Percentiles rank a stretch among this genome's conserved stretches.
These are phyloP conservation scores for Coniochaeta prunicola DNA, from an alignment of 2,329 filamentous ascomycete genomes.

Conservation along the genomic window DNA sequence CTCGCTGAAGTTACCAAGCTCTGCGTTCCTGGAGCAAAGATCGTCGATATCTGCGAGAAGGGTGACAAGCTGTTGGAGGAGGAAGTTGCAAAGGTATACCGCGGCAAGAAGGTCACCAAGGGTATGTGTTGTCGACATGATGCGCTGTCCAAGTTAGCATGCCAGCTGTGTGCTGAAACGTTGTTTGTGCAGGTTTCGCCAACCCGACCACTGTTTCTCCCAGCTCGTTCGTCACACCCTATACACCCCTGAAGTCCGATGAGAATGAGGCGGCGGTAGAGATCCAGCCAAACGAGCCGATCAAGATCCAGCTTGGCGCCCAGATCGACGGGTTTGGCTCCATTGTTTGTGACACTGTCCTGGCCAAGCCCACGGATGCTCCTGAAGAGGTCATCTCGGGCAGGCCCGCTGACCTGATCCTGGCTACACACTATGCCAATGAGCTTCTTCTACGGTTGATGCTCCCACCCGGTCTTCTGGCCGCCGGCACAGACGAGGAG, in stretches of 20 bases:
- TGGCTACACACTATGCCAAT: slow-evolving; percentile 92
- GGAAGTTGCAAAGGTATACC: slow-evolving; percentile 92
- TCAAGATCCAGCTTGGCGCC: slow-evolving; percentile 98
- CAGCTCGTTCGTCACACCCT: slow-evolving; percentile 89
- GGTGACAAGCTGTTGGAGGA: slow-evolving; percentile 93
- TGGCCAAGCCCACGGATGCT: slow-evolving; percentile 56
- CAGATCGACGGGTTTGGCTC: slow-evolving; percentile 97
- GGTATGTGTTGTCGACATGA: slow-evolving; percentile 41
- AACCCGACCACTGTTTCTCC: slow-evolving; percentile 96
- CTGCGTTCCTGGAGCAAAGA: slow-evolving; percentile 80
- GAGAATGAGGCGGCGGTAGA: slow-evolving; percentile 72
- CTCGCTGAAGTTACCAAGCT: slow-evolving; percentile 73
- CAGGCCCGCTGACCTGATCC: slow-evolving; percentile 75
- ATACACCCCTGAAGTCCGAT: slow-evolving; percentile 86
- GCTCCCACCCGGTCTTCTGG: slow-evolving; percentile 80
- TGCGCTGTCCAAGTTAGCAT: neutral
- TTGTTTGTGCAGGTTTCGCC: slow-evolving; percentile 57
- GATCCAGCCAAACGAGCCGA: slow-evolving; percentile 76
- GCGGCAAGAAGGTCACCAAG: slow-evolving; percentile 95
- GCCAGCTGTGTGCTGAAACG: neutral
- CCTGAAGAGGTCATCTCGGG: slow-evolving; percentile 61
- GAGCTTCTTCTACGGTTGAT: slow-evolving; percentile 88
- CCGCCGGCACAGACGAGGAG: slow-evolving; percentile 82
- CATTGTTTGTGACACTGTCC: slow-evolving; percentile 88
- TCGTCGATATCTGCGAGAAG: slow-evolving; percentile 89